Base-by-base conservation (phyloP, 805 yeast genomes). In the Starmerella khaoyaiensis region DNA sequence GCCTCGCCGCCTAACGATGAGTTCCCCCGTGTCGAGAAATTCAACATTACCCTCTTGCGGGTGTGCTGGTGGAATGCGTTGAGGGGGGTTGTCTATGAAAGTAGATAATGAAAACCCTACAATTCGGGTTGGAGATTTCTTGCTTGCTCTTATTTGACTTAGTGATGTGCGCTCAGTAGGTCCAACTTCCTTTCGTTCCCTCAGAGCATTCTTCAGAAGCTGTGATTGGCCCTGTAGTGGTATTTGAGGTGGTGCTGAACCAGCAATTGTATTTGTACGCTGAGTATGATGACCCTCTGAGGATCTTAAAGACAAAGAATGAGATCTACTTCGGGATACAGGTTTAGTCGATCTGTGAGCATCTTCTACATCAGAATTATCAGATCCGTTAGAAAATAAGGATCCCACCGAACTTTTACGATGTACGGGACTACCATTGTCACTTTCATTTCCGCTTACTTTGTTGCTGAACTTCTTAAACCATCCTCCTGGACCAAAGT, bases 21-120 rank as follows among this genome's bases (percentile, higher is more conserved):
- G 40, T 31, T 50, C 48, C 18, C 63, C 63, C 17, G 39, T 43
- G 11, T 49, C 39, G 10, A 42, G 36, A 41, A 60, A 52, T 33
- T 54, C 65, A 17, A 77, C 84, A 52, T 82, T 78, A 6, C 96
- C 95, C 48, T 69, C 67, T 46, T 76, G 66, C 5, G 96, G 95
- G 42, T 67, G 69, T 52, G 93, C 63, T 1, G 93, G 79, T 2
- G 96, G 96, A 43, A 86, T 79, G 54, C 84, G 94, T 53, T 86
- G 96, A 1, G 94, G 94, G 2, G 96, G 96, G 56, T 86, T 95
- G 44, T 64, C 65, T 0, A 65, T 67, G 43, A 83, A 69, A 36
- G 76, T 72, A 35, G 79, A 79, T 4, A 82, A 66, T 0, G 90
- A 83, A 57, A 86, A 86, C n/a, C 46, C 49, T 7, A 51, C 55